Base-by-base conservation (phyloP, 257 asterid genomes). In the Lithospermum erythrorhizon region DNA sequence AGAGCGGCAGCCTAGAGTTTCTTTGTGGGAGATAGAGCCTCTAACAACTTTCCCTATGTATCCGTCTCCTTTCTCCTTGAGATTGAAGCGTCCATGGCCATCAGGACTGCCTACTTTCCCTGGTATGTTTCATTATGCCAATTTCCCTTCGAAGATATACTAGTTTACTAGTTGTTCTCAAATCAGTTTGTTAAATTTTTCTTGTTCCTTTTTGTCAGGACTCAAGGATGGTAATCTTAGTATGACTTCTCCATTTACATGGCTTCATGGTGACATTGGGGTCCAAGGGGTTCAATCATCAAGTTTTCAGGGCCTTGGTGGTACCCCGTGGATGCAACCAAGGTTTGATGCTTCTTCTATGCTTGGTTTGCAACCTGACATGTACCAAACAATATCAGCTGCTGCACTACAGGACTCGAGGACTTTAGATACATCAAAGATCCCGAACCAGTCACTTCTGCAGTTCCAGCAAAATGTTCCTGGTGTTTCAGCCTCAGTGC, bases 21-120 rank as follows among this genome's bases (percentile, higher is more conserved):
- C 97, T 29, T 65, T 89, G 72, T 89, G 97, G 97, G 97, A 87
- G 68, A 83, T 89, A 23, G 97, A 89, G 62, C 95, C 94, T 29
- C 72, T 89, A 49, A 82, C 95, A 16, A 89, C 97, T 53, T 89
- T 84, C 62, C 97, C 95, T 15, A 87, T 87, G 95, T 87, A 89
- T 71, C 95, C 95, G 0, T 87, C 95, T 61, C 94, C 95, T 27
- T 89, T 82, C 76, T 83, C 95, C 66, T 88, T 87, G 69, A 79
- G 97, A 76, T 62, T 87, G 77, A 89, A 89, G 72, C 80, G 97
- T 48, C 95, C 95, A 6, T 89, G 95, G 97, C 91, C 95, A 22
- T 70, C 95, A 37, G 95, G 89, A 66, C 24, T 84, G 58, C 94
- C 90, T 41, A 69, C 94, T 57, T 83, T 74, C 61, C 78, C 88